phyloP scores from a whole-genome alignment of 352 stramenopile species.

The Pythium rishiriense region DNA sequence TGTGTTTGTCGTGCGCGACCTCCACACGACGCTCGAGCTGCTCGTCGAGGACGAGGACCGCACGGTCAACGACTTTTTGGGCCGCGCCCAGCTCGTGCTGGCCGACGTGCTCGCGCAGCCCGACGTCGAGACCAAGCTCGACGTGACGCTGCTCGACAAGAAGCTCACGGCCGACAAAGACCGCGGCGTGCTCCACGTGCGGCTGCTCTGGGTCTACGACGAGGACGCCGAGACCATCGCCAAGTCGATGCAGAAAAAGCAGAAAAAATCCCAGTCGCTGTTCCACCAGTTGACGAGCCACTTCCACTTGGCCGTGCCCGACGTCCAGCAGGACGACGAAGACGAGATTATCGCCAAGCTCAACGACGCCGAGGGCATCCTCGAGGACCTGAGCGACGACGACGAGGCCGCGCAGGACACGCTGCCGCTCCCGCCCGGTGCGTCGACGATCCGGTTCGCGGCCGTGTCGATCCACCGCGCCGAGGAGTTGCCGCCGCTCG shows the following conservation, averaged over 20 bases:
- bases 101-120: constrained; percentile 41
- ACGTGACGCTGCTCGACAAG: constrained; percentile 55
- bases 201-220: constrained; percentile 54
- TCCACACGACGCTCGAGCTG: constrained; percentile 50
- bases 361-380: constrained; percentile 18
- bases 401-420: constrained; percentile 24
- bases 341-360: constrained; percentile 38
- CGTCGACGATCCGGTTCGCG: constrained; percentile 49
- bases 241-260: constrained; percentile 36
- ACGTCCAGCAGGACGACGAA: constrained; percentile 50
- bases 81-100: constrained; percentile 52
- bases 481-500: constrained; percentile 65
- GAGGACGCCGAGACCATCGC: constrained; percentile 46
- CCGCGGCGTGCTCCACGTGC: constrained; percentile 54
- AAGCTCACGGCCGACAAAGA: constrained; percentile 53
- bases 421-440: constrained; percentile 37
- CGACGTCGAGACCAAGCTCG: constrained; percentile 48
- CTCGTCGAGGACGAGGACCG: constrained; percentile 66
- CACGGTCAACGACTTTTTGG: constrained; percentile 75
- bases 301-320: constrained; percentile 41
- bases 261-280: constrained; percentile 53
- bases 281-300: constrained; percentile 53
- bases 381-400: constrained; percentile 40
- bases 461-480: constrained; percentile 61
- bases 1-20: constrained; percentile 50